Evolutionary conservation across 495 filamentous ascomycete species (phyloP).

Genomic region (Achaetomiella virescens): DNA sequence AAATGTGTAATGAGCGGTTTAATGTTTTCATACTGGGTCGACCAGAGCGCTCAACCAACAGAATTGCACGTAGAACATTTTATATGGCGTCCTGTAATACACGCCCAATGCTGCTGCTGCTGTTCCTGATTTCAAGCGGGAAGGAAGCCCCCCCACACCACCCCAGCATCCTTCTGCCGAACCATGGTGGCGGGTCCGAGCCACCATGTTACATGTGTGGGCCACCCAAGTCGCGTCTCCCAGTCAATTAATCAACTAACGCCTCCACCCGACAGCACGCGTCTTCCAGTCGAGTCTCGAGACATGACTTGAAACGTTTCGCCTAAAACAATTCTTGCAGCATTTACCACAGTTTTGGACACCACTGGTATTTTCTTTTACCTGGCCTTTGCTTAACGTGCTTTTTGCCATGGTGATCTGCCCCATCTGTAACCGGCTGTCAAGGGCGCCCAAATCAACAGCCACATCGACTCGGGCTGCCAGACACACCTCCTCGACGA

Average conservation of each 20-base stretch:
- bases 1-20: not conserved
- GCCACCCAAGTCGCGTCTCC: conserved; percentile 6
- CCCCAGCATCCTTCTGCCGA: conserved; percentile 3
- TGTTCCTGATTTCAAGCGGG: too few relatives aligned
- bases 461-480: conserved; percentile 85
- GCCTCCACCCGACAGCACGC: not conserved
- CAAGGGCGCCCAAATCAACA: conserved; percentile 71
- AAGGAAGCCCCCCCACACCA: too few relatives aligned
- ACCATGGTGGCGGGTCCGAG: conserved; percentile 14
- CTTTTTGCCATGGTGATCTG: conserved; percentile 55
- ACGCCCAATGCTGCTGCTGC: too few relatives aligned
- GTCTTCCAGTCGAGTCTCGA: too few relatives aligned
- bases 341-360: not conserved
- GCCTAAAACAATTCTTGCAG: not conserved
- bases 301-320: not conserved
- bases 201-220: not conserved
- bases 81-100: too few relatives aligned
- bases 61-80: too few relatives aligned
- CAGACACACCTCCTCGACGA: conserved; percentile 42
- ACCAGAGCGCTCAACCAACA: too few relatives aligned
- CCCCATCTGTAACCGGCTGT: conserved; percentile 81
- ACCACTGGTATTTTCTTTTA: not conserved
- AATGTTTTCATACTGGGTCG: not conserved
- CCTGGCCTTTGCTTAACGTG: not conserved
- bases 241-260: conserved; percentile 13